phyloP scores from a whole-genome alignment of 2,329 filamentous ascomycete species.

The Pyrenophora seminiperda region DNA sequence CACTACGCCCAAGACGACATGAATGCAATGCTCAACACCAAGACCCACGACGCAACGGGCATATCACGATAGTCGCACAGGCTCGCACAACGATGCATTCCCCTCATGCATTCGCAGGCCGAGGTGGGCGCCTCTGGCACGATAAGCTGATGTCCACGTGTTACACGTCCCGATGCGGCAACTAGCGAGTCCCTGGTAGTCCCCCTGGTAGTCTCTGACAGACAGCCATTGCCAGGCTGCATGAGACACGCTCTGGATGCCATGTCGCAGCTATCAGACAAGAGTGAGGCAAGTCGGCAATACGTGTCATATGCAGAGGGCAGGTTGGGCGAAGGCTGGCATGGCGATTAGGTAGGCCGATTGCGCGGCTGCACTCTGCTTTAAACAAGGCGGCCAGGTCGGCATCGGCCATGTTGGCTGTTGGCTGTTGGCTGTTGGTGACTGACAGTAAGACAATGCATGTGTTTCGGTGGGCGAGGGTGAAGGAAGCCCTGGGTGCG shows the following conservation, averaged over 20 bases:
- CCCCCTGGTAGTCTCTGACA: conserved; percentile 4
- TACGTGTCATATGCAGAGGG: conserved; percentile 33
- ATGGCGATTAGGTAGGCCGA: conserved; percentile 6
- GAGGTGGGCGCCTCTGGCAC: conserved; percentile 14
- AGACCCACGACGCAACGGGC: not conserved
- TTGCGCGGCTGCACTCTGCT: not conserved
- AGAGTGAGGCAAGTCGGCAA: conserved; percentile 15
- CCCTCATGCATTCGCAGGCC: conserved; percentile 6
- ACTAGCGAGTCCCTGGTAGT: conserved; percentile 15
- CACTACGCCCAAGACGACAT: not conserved
- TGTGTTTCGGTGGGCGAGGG: not conserved
- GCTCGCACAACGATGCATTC: conserved; percentile 1
- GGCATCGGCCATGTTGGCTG: too few species aligned
- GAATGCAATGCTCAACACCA: conserved; percentile 3
- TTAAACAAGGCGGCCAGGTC: too few species aligned
- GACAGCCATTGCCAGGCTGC: not conserved
- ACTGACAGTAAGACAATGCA: not conserved
- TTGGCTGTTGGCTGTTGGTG: too few species aligned
- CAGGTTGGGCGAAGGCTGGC: conserved; percentile 25
- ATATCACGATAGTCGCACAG: conserved; percentile 10
- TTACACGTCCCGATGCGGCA: conserved; percentile 19
- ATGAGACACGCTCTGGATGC: conserved; percentile 22
- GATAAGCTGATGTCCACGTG: conserved; percentile 27
- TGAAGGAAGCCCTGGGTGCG: not conserved
- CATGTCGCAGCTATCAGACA: conserved; percentile 19